Evolutionary conservation across 768 basidiomycete species (phyloP).

Genomic region (Podaxis sp.): DNA sequence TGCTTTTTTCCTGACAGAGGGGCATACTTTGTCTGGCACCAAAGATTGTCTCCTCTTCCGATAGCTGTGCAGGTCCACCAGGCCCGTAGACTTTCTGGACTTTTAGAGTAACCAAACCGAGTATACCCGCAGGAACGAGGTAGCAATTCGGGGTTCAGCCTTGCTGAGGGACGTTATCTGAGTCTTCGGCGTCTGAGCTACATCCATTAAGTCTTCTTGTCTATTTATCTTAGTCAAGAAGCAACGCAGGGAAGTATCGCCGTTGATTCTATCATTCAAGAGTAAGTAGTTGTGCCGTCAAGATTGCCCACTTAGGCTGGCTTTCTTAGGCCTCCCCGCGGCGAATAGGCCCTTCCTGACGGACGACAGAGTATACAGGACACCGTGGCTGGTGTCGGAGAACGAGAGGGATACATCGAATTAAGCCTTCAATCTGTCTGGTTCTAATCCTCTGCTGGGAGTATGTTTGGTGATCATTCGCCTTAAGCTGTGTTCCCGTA

Average conservation of each 20-base stretch:
- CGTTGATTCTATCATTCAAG: too few relatives aligned
- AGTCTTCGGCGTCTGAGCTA: too few relatives aligned
- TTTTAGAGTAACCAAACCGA: conserved; percentile 41
- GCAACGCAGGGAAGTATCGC: too few relatives aligned
- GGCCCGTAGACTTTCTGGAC: conserved; percentile 30
- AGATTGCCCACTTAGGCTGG: conserved; percentile 1
- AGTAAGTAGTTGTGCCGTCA: too few relatives aligned
- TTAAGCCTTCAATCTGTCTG: too few relatives aligned
- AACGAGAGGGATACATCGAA: neutral
- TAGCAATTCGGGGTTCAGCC: conserved; percentile 57
- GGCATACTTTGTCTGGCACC: conserved; percentile 47
- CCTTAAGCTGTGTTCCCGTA: too few relatives aligned
- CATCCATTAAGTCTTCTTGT: too few relatives aligned
- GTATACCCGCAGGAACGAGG: conserved; percentile 52
- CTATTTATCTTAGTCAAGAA: too few relatives aligned
- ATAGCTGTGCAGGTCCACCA: conserved; percentile 36
- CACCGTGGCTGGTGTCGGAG: neutral
- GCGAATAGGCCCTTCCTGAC: neutral
- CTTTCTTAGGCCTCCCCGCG: neutral
- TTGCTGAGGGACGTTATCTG: conserved; percentile 45
- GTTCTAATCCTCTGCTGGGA: too few relatives aligned
- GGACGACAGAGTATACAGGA: conserved; percentile 2
- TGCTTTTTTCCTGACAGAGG: conserved; percentile 41
- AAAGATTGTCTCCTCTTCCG: conserved; percentile 34
- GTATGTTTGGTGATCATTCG: too few relatives aligned